Conservation (phyloP, 768 basidiomycete species). For the Asterophora lycoperdoides region DNA sequence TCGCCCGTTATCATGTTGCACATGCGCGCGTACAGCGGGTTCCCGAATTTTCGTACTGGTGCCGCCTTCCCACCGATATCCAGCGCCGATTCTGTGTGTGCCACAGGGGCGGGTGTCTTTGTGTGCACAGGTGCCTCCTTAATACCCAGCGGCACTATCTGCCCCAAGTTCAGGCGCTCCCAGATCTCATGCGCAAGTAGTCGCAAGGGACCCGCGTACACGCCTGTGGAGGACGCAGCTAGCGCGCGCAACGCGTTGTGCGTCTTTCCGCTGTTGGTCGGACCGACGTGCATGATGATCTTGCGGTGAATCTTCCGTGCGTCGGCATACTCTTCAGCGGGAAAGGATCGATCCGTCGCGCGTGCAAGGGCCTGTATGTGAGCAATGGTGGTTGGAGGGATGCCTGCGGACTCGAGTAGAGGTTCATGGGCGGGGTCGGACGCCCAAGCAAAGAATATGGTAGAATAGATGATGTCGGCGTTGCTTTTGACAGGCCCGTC, state of each 20-base stretch:
- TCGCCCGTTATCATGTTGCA: slow-evolving; percentile 95
- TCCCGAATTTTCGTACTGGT: slow-evolving; percentile 32
- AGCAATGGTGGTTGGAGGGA: slow-evolving; percentile 31
- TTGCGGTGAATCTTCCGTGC: slow-evolving; percentile 67
- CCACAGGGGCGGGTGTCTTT: slow-evolving; percentile 27
- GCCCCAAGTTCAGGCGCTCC: slow-evolving; percentile 85
- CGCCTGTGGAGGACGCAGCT: slow-evolving; percentile 65
- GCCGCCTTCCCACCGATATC: slow-evolving; percentile 22
- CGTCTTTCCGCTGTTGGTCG: slow-evolving; percentile 97
- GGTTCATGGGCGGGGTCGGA: slow-evolving; percentile 26
- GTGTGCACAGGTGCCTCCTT: slow-evolving; percentile 37
- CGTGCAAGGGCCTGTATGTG: slow-evolving; percentile 33
- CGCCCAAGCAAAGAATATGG: slow-evolving; percentile 56
- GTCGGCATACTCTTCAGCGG: slow-evolving; percentile 41
- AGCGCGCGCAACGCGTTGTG: slow-evolving; percentile 88
- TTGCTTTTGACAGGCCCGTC: slow-evolving; percentile 21
- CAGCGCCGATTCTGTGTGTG: slow-evolving; percentile 29
- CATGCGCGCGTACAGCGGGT: slow-evolving; percentile 47
- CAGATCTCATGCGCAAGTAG: slow-evolving; percentile 95
- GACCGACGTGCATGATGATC: slow-evolving; percentile 93
- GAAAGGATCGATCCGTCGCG: slow-evolving; percentile 40
- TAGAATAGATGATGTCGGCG: slow-evolving; percentile 49
- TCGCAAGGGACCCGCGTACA: slow-evolving; percentile 89
- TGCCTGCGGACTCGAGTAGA: slow-evolving; percentile 18
- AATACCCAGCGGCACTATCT: slow-evolving; percentile 72